These are phyloP conservation scores for Calonectria leucothoes DNA, from an alignment of 2,329 filamentous ascomycete genomes.

Conservation along the genomic window DNA sequence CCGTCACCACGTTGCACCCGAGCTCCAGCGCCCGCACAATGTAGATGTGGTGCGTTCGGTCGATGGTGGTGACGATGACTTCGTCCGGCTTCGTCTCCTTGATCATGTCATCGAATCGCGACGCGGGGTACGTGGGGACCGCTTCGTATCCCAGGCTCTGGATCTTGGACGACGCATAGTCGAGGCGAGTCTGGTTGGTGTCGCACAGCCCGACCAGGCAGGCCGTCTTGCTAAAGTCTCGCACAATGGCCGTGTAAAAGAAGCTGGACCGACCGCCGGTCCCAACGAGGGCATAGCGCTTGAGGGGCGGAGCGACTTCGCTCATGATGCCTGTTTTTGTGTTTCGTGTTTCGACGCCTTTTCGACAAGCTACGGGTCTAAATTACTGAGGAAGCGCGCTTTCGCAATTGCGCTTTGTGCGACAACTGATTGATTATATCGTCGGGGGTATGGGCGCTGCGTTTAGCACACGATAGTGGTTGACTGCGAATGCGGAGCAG, in stretches of 20 bases:
- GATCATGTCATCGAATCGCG: constrained; percentile 69
- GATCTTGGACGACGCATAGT: constrained; percentile 65
- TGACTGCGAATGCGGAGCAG: background rate
- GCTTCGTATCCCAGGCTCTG: constrained; percentile 56
- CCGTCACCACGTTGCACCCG: constrained; percentile 70
- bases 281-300: constrained; percentile 67
- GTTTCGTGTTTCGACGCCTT: background rate
- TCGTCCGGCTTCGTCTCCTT: constrained; percentile 67
- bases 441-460: background rate
- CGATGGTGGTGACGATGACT: constrained; percentile 72
- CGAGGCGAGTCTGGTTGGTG: constrained; percentile 69
- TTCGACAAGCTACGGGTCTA: background rate
- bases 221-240: constrained; percentile 62
- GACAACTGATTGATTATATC: background rate
- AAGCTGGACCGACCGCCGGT: constrained; percentile 70
- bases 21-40: constrained; percentile 69
- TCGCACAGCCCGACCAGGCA: constrained; percentile 68
- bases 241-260: constrained; percentile 69
- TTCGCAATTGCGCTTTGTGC: background rate
- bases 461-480: background rate
- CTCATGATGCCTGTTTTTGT: background rate
- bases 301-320: constrained; percentile 30
- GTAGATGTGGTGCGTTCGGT: constrained; percentile 71
- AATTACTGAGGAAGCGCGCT: background rate
- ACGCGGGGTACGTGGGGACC: constrained; percentile 65